These are phyloP conservation scores for Spathaspora sp. DNA, from an alignment of 1,139 yeast genomes.

Conservation along the genomic window DNA sequence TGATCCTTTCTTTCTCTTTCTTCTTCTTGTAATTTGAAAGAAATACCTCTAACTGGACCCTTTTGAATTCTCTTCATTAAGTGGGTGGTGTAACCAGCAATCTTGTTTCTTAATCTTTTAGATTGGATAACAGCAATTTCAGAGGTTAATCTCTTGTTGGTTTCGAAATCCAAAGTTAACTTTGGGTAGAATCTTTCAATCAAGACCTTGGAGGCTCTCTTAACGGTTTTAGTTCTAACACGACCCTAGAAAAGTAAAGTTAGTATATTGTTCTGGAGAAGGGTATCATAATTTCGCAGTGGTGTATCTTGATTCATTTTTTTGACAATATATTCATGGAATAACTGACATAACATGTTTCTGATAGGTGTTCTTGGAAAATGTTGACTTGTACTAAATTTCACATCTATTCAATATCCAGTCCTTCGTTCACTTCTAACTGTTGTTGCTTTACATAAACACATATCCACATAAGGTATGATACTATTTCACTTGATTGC, in stretches of 20 bases:
- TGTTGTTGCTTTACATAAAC: not conserved
- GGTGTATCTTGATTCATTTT: not conserved
- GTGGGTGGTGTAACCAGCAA: conserved; percentile 99
- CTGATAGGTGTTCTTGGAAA: not conserved
- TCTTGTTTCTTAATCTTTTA: conserved; percentile 99
- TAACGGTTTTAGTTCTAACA: conserved; percentile 99
- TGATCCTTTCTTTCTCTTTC: conserved; percentile 99
- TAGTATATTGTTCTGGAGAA: conserved; percentile 21
- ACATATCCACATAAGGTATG: conserved; percentile 1
- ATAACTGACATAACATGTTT: too few relatives aligned
- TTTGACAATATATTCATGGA: too few relatives aligned
- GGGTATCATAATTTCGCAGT: conserved; percentile 1
- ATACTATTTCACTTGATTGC: not conserved
- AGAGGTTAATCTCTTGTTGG: conserved; percentile 99
- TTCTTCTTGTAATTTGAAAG: conserved; percentile 99
- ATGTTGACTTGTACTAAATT: not conserved
- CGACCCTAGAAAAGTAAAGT: conserved; percentile 68
- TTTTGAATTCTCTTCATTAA: conserved; percentile 99
- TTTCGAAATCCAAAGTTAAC: conserved; percentile 98
- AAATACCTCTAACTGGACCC: conserved; percentile 99
- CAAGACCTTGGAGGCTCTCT: conserved; percentile 99
- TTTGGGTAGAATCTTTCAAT: conserved; percentile 99
- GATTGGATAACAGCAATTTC: conserved; percentile 99
- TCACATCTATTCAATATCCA: not conserved
- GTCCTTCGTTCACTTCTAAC: not conserved